A percentile compares a stretch with the other conserved stretches of the same genome.
These are phyloP conservation scores for Xanthoconium purpureum DNA, from an alignment of 768 basidiomycete genomes.

Conservation along the genomic window DNA sequence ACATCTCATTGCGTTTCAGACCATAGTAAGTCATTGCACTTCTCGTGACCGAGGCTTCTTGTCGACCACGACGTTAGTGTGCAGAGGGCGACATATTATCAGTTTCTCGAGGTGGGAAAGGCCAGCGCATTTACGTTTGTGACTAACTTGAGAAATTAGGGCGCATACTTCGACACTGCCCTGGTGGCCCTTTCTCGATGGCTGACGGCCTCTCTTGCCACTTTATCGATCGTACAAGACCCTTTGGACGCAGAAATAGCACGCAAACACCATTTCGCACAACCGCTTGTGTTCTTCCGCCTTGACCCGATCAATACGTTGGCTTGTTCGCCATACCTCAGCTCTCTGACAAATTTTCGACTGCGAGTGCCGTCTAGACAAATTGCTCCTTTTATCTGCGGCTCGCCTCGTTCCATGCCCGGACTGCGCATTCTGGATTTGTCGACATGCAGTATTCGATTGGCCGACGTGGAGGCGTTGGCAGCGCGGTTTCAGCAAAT, in stretches of 20 bases:
- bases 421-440: slow-evolving; percentile 66
- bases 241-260: slow-evolving; percentile 44
- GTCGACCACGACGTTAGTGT: slow-evolving; percentile 39
- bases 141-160: slow-evolving; percentile 38
- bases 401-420: slow-evolving; percentile 35
- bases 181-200: slow-evolving; percentile 62
- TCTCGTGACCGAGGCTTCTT: not conserved
- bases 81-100: slow-evolving; percentile 72
- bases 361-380: slow-evolving; percentile 72
- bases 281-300: slow-evolving; percentile 84
- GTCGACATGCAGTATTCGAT: slow-evolving; percentile 61
- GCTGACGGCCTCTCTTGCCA: slow-evolving; percentile 44
- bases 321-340: slow-evolving; percentile 41
- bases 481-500: slow-evolving; percentile 45
- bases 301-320: slow-evolving; percentile 56
- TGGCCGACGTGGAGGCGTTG: slow-evolving; percentile 52
- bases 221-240: slow-evolving; percentile 67
- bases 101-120: slow-evolving; percentile 63
- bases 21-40: slow-evolving; percentile 61
- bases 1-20: slow-evolving; percentile 69
- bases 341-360: slow-evolving; percentile 51
- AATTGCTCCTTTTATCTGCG: slow-evolving; percentile 42
- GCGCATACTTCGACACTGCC: slow-evolving; percentile 80
- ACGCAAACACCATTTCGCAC: slow-evolving; percentile 53
- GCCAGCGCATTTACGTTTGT: not conserved